Conservation (phyloP, 306 rosid genomes). For the Cyamopsis tetragonoloba region DNA sequence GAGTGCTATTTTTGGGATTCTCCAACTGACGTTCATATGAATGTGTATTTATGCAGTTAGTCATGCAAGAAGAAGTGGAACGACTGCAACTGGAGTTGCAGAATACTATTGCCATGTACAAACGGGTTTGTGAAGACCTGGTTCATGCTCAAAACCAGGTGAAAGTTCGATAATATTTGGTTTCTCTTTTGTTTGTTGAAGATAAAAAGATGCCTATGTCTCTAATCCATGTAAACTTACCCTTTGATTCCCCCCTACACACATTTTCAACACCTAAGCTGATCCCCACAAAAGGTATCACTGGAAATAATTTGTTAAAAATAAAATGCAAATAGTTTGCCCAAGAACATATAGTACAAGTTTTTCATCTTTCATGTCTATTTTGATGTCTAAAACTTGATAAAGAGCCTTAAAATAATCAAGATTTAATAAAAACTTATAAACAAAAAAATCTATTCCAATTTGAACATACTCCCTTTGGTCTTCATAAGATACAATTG, state of each 20-base stretch:
- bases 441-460: too few relatives aligned
- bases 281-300: background rate
- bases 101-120: slow-evolving; percentile 69
- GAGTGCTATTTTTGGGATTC: slow-evolving; percentile 1
- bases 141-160: slow-evolving; percentile 75
- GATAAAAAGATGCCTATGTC: background rate
- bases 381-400: background rate
- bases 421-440: background rate
- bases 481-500: too few relatives aligned
- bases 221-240: background rate
- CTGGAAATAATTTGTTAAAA: background rate
- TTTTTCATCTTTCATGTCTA: too few relatives aligned
- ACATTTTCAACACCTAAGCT: background rate
- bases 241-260: background rate
- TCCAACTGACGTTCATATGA: slow-evolving; percentile 15
- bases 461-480: too few relatives aligned
- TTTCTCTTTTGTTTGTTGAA: slow-evolving; percentile 19
- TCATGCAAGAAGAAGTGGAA: slow-evolving; percentile 57
- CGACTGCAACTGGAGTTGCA: slow-evolving; percentile 69
- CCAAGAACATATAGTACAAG: background rate
- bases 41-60: slow-evolving; percentile 40
- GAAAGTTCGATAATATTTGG: slow-evolving; percentile 28
- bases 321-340: background rate
- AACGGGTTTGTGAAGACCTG: slow-evolving; percentile 71
- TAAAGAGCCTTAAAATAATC: background rate